These are phyloP conservation scores for Mycosphaerella arachidis DNA, from an alignment of 2,329 filamentous ascomycete genomes.

Conservation along the genomic window DNA sequence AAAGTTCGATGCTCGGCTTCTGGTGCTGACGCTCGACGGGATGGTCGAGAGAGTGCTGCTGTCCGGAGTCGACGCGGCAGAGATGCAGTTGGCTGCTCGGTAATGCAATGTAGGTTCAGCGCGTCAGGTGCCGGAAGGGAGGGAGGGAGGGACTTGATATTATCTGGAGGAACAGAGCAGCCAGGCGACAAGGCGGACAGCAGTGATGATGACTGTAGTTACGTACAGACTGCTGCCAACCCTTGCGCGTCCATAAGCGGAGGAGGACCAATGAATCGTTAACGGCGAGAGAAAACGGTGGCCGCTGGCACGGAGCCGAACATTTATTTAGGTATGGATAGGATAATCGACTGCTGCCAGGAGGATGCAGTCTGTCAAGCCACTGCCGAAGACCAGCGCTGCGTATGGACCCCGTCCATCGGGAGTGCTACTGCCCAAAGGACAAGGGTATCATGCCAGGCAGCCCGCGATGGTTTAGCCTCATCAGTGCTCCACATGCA, in stretches of 20 bases:
- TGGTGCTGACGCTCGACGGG: slow-evolving; percentile 8
- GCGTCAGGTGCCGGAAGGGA: slow-evolving; percentile 2
- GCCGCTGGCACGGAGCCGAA: not conserved
- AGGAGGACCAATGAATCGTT: slow-evolving; percentile 3
- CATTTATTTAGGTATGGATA: not conserved
- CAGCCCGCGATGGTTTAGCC: slow-evolving; percentile 3
- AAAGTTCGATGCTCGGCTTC: slow-evolving; percentile 6
- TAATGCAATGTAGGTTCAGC: slow-evolving; percentile 9
- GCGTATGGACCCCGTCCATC: slow-evolving; percentile 5
- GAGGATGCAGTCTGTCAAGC: slow-evolving; percentile 4
- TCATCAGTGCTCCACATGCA: slow-evolving; percentile 3
- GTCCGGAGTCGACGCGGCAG: not conserved
- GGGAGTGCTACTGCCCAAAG: slow-evolving; percentile 8
- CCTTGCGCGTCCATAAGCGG: slow-evolving; percentile 1
- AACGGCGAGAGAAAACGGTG: slow-evolving; percentile 3
- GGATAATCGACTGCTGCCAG: not conserved
- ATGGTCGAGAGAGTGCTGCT: not conserved
- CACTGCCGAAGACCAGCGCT: slow-evolving; percentile 3
- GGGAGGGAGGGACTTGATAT: not conserved
- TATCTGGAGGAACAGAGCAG: not conserved
- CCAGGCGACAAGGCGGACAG: not conserved
- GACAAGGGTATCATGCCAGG: slow-evolving; percentile 3
- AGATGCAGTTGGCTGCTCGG: slow-evolving; percentile 7
- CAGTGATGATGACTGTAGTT: not conserved
- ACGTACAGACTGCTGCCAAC: not conserved